These are phyloP conservation scores for Melampsora larici-populina DNA, from an alignment of 1,284 basidiomycete species.

Conservation along the genomic window DNA sequence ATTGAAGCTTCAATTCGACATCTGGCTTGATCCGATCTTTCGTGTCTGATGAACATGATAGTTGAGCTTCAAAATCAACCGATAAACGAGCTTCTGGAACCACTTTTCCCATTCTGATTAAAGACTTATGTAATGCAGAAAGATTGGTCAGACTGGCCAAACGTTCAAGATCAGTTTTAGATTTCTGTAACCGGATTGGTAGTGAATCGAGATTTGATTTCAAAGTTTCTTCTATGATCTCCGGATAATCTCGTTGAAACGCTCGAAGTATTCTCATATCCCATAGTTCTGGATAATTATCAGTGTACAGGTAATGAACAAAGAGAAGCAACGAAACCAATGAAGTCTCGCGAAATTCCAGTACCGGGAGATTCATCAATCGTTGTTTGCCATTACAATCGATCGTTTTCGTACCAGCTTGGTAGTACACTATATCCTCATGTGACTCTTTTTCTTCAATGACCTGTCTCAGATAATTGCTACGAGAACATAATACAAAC, in stretches of 20 bases:
- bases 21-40: slow-evolving; percentile 60
- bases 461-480: slow-evolving; percentile 57
- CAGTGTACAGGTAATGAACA: slow-evolving; percentile 81
- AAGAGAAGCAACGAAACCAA: slow-evolving; percentile 71
- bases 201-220: slow-evolving; percentile 54
- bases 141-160: slow-evolving; percentile 64
- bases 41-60: slow-evolving; percentile 37
- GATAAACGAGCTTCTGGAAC: slow-evolving; percentile 58
- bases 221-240: slow-evolving; percentile 44
- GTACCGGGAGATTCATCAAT: slow-evolving; percentile 42
- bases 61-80: slow-evolving; percentile 56
- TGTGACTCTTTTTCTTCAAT: slow-evolving; percentile 26
- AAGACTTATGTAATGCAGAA: slow-evolving; percentile 59
- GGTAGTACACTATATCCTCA: slow-evolving; percentile 8
- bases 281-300: slow-evolving; percentile 78
- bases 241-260: slow-evolving; percentile 55
- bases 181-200: slow-evolving; percentile 58
- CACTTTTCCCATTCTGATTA: slow-evolving; percentile 53
- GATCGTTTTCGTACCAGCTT: slow-evolving; percentile 34
- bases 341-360: slow-evolving; percentile 57
- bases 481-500: slow-evolving; percentile 65
- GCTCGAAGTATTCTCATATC: slow-evolving; percentile 67
- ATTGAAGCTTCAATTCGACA: slow-evolving; percentile 70
- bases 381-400: slow-evolving; percentile 11
- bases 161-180: slow-evolving; percentile 62